Evolutionary conservation across 2,329 filamentous ascomycete genomes (phyloP).

Genomic region (Talaromyces sp.): DNA sequence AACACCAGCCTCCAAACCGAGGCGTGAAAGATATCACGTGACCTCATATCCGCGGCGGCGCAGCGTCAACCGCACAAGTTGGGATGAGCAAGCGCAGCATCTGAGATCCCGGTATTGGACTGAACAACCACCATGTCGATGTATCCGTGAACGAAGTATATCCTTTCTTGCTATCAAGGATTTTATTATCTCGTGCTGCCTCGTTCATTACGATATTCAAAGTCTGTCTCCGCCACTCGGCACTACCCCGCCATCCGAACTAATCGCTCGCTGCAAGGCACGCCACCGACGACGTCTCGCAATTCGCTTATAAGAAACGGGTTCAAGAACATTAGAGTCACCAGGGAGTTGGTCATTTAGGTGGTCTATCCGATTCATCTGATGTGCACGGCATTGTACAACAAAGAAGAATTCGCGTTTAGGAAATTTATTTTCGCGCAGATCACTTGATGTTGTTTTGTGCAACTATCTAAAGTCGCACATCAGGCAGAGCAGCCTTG

Average conservation of each 20-base stretch:
- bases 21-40: slow-evolving; percentile 4
- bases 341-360: background rate
- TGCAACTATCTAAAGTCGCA: background rate
- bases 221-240: slow-evolving; percentile 5
- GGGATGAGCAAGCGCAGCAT: background rate
- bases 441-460: background rate
- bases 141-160: background rate
- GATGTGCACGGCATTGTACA: background rate
- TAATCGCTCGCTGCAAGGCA: background rate
- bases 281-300: background rate
- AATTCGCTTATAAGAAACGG: background rate
- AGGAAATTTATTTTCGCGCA: background rate
- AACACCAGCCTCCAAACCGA: background rate
- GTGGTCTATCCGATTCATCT: background rate
- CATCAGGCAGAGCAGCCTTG: background rate
- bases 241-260: slow-evolving; percentile 10
- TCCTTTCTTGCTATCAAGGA: background rate
- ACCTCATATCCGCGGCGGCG: background rate
- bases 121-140: slow-evolving; percentile 5
- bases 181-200: background rate
- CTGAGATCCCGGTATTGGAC: background rate
- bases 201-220: slow-evolving; percentile 7
- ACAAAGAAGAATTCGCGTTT: background rate
- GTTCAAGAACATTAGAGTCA: background rate
- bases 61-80: slow-evolving; percentile 6